Percentiles rank a stretch among this genome's conserved stretches.
phyloP scores from a whole-genome alignment of 139 green algal genomes.

The Yamagishiella unicocca region DNA sequence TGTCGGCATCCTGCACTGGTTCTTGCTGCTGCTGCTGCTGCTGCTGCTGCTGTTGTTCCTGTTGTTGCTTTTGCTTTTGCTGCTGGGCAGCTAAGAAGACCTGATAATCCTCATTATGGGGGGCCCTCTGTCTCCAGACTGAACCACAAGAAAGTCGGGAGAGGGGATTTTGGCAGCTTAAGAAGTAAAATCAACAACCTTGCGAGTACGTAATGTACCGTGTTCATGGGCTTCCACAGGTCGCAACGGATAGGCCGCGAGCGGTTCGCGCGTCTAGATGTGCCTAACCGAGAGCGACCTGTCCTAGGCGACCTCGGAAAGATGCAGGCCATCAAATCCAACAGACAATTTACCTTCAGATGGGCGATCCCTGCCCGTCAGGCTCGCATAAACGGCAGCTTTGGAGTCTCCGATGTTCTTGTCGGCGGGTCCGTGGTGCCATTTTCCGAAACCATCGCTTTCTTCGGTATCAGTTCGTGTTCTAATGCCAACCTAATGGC shows the following conservation, averaged over 20 bases:
- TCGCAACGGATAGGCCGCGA: no score
- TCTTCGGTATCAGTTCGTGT: constrained; percentile 12
- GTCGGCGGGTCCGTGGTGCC: not conserved
- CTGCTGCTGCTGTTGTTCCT: not conserved
- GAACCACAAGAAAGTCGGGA: not conserved
- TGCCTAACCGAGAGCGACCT: no score
- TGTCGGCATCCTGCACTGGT: no score
- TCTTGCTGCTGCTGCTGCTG: not conserved
- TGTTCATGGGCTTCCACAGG: no score
- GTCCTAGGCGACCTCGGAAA: no score
- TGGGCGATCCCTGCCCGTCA: not conserved
- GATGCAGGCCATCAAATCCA: no score
- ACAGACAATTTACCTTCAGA: not conserved
- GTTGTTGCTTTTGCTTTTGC: not conserved
- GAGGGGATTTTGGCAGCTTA: no score
- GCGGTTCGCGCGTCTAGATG: no score
- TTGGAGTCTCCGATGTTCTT: constrained; percentile 1
- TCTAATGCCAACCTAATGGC: constrained; percentile 5
- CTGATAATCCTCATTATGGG: not conserved
- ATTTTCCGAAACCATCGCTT: constrained; percentile 2
- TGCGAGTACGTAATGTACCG: no score
- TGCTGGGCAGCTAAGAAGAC: not conserved
- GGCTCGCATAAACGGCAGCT: not conserved
- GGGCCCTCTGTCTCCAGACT: not conserved
- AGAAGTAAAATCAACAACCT: no score